Conservation (phyloP, 495 filamentous ascomycete genomes). For the Cetradonia linearis region DNA sequence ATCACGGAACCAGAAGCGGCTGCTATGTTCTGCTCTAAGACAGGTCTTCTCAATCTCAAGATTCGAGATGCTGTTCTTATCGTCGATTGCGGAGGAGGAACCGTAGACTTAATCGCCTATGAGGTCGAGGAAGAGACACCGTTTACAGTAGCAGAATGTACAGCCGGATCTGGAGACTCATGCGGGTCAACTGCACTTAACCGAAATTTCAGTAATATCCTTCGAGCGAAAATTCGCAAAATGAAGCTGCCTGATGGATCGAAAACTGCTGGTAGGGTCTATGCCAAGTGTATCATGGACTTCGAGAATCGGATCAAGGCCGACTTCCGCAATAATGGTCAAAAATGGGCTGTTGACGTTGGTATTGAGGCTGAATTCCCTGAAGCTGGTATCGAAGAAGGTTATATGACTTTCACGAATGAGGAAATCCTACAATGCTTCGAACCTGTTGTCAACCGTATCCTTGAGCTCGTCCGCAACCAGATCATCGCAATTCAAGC, state of each 20-base stretch:
- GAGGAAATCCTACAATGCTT: conserved; percentile 77
- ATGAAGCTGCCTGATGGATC: conserved; percentile 78
- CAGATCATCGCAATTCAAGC: conserved; percentile 76
- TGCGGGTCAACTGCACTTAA: conserved; percentile 73
- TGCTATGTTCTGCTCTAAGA: conserved; percentile 71
- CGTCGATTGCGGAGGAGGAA: conserved; percentile 72
- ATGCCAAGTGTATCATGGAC: conserved; percentile 78
- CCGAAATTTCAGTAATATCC: conserved; percentile 69
- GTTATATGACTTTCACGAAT: conserved; percentile 76
- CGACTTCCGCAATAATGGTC: conserved; percentile 72
- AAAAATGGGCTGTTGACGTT: conserved; percentile 77
- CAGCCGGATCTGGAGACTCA: conserved; percentile 67
- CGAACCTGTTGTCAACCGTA: conserved; percentile 68
- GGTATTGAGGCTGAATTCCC: conserved; percentile 72
- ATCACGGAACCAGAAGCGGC: conserved; percentile 72
- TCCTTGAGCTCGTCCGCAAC: conserved; percentile 66
- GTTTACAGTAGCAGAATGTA: conserved; percentile 68
- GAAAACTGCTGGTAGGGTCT: conserved; percentile 64
- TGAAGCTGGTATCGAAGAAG: conserved; percentile 68
- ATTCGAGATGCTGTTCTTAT: conserved; percentile 67
- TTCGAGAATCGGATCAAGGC: conserved; percentile 78
- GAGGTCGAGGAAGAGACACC: conserved; percentile 71
- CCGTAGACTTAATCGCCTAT: conserved; percentile 72
- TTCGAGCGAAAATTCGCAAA: conserved; percentile 70
- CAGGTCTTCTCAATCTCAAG: conserved; percentile 64